phyloP scores from a whole-genome alignment of 1,284 basidiomycete species.

The Mixia osmundae region DNA sequence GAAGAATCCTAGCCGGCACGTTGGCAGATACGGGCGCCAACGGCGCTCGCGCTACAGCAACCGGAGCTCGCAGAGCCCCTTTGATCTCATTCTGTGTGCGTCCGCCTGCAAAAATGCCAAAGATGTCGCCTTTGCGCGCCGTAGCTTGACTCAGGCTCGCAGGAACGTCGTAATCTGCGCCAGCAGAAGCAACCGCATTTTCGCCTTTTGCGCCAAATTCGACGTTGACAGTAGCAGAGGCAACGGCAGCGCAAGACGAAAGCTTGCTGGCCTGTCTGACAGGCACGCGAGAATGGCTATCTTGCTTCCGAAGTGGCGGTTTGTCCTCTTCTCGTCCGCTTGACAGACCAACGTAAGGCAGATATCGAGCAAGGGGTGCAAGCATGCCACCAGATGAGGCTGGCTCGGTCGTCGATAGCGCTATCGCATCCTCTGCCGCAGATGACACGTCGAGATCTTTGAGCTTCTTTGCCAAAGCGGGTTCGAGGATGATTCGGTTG shows the following conservation, averaged over 20 bases:
- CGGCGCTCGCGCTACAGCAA: not conserved
- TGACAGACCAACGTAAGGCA: not conserved
- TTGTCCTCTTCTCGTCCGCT: not conserved
- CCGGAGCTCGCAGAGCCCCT: not conserved
- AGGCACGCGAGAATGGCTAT: no score
- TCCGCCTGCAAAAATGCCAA: conserved; percentile 16
- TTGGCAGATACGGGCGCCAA: conserved; percentile 25
- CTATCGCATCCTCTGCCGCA: not conserved
- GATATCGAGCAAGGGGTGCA: conserved; percentile 42
- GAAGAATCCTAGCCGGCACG: conserved; percentile 39
- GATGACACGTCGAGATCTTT: conserved; percentile 28
- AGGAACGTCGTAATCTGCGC: not conserved
- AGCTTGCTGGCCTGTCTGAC: conserved; percentile 47
- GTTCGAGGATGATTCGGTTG: conserved; percentile 79
- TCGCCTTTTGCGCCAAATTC: conserved; percentile 56
- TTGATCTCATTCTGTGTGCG: not conserved
- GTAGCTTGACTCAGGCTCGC: no score
- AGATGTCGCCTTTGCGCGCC: conserved; percentile 9
- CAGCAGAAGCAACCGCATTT: not conserved
- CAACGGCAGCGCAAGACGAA: conserved; percentile 54
- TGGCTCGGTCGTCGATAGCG: not conserved
- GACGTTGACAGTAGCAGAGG: conserved; percentile 70
- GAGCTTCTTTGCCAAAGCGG: conserved; percentile 42
- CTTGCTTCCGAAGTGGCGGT: no score
- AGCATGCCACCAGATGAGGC: conserved; percentile 20